Evolutionary conservation across 1,284 basidiomycete genomes (phyloP).

Genomic region (Cutaneotrichosporon mucoides): DNA sequence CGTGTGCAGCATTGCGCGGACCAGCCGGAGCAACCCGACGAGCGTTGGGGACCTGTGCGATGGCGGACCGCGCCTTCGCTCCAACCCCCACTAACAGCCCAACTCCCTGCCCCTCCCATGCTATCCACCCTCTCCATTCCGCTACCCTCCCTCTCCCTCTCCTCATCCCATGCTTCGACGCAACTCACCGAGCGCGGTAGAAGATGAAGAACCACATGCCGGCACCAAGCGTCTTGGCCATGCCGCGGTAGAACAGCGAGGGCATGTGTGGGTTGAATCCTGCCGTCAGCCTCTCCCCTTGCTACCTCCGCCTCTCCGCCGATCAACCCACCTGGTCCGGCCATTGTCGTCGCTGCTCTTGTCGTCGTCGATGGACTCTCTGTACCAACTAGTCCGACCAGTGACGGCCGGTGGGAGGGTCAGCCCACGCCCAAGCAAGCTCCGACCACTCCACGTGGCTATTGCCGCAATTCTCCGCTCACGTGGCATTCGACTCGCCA

Average conservation of each 20-base stretch:
- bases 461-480: background rate
- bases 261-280: conserved; percentile 83
- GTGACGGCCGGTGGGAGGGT: background rate
- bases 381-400: background rate
- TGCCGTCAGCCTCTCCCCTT: conserved; percentile 31
- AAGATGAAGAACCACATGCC: conserved; percentile 99
- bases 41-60: no score
- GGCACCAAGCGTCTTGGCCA: conserved; percentile 79
- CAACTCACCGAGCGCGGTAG: conserved; percentile 77
- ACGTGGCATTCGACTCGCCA: conserved; percentile 1
- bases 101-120: background rate
- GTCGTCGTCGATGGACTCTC: background rate
- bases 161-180: background rate
- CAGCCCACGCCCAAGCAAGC: background rate
- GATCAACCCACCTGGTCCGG: conserved; percentile 29
- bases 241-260: conserved; percentile 66
- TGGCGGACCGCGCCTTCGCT: background rate
- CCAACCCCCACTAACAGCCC: background rate
- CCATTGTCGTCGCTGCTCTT: conserved; percentile 21
- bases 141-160: background rate
- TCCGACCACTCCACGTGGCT: conserved; percentile 1
- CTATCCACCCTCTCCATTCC: background rate
- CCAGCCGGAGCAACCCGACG: no score
- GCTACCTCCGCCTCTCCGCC: background rate
- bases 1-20: no score